phyloP scores from a whole-genome alignment of 2,329 filamentous ascomycete species.

The Dactylellina leptospora region DNA sequence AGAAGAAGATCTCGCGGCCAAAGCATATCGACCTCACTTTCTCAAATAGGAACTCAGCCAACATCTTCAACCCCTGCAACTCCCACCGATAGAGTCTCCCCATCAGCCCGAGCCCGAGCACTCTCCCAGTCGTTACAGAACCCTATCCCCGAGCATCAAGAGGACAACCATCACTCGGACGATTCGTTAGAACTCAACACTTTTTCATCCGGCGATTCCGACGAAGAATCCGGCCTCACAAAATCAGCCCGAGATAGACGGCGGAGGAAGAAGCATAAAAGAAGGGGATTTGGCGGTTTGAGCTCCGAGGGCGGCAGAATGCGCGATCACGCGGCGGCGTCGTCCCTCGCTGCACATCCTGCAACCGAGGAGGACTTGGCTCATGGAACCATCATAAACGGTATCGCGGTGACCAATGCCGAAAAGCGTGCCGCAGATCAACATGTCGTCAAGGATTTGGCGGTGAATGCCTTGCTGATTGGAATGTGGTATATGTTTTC shows the following conservation, averaged over 20 bases:
- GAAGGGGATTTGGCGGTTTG: slow-evolving; percentile 39
- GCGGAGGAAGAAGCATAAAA: slow-evolving; percentile 67
- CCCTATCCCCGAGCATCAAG: slow-evolving; percentile 25
- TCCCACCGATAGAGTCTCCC: slow-evolving; percentile 37
- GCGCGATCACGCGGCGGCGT: slow-evolving; percentile 73
- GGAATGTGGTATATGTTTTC: slow-evolving; percentile 89
- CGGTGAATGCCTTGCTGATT: slow-evolving; percentile 83
- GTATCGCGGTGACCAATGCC: slow-evolving; percentile 65
- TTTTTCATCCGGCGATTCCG: slow-evolving; percentile 59
- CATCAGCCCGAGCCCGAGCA: slow-evolving; percentile 31
- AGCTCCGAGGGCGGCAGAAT: slow-evolving; percentile 70
- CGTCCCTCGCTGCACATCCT: slow-evolving; percentile 67
- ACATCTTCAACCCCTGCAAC: slow-evolving; percentile 23
- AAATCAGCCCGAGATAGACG: slow-evolving; percentile 70
- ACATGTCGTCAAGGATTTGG: slow-evolving; percentile 73
- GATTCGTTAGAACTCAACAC: slow-evolving; percentile 42
- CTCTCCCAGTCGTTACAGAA: slow-evolving; percentile 39
- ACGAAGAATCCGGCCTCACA: slow-evolving; percentile 89
- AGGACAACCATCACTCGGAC: slow-evolving; percentile 22
- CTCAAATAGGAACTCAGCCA: slow-evolving; percentile 22
- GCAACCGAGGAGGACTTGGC: slow-evolving; percentile 34
- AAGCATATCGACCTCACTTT: slow-evolving; percentile 50
- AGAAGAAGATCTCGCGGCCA: slow-evolving; percentile 46
- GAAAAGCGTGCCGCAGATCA: slow-evolving; percentile 80
- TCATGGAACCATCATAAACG: slow-evolving; percentile 49